Evolutionary conservation across 495 filamentous ascomycete species (phyloP), one percentile per base, ranked within the genome.

Genomic region (Amphirosellinia nigrospora): DNA sequence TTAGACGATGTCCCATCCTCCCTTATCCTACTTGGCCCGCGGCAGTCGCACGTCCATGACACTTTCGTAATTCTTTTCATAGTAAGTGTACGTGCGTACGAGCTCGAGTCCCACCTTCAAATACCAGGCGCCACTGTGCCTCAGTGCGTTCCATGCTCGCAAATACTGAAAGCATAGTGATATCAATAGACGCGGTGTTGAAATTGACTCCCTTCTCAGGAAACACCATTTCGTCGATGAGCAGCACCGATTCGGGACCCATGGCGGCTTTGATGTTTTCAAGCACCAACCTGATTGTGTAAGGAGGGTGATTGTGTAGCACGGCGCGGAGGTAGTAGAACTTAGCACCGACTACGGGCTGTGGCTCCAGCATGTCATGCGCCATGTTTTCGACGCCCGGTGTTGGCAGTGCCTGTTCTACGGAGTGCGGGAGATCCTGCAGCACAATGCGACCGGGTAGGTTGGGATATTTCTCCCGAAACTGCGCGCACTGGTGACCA

Each of bases 281-380:
- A 3, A 86, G 77, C n/a, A 86, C 81, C 50, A 68, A 45, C 2
- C 71, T 48, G 9, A 74, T 73, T 26, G 77, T 69, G 10, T 77
- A 60, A 43, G 82, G 78, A 0, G 79, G 74, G 72, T 75, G 82
- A 68, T 85, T 78, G 56, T 84, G 83, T 32, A 85, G 62, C 50
- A 86, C 77, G 19, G 68, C 70, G n/a, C 81, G 78, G 13, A 84
- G 65, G 34, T 80, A 84, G 71, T 86, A 86, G 55, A 79, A 81
- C 43, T 75, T 78, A 8, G 84, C 80, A 19, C 79, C 68, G 64
- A 8, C 77, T 16, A 88, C 64, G 0, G 79, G 73, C 70, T 89
- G 84, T 13, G 71, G 46, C 21, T 77, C 71, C 63, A 84, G 86
- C 72, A 89, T 83, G 70, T 86, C 76, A 45, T 86, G 72, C 1